These are phyloP conservation scores for Cerioporus squamosus DNA, from an alignment of 1,284 basidiomycete species.

Conservation along the genomic window DNA sequence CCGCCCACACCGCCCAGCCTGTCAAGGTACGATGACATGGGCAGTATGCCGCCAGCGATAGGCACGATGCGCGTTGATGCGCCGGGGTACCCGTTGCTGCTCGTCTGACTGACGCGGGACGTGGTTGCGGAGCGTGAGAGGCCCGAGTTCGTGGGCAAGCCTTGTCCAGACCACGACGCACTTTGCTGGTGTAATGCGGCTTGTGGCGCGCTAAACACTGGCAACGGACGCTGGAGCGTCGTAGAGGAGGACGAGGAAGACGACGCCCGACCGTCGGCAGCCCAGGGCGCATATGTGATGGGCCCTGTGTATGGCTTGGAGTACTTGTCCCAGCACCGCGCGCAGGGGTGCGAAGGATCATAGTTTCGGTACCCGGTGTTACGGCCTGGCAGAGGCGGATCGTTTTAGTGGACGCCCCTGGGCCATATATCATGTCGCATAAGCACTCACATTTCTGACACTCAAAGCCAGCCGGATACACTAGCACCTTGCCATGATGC, in stretches of 20 bases:
- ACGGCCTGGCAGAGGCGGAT: constrained; percentile 48
- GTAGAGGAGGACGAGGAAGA: constrained; percentile 24
- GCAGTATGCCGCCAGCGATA: constrained; percentile 27
- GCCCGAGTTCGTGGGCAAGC: constrained; percentile 14
- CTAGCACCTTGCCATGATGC: constrained; percentile 58
- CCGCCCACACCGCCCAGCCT: constrained; percentile 12
- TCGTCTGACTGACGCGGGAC: constrained; percentile 10
- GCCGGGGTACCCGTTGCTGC: constrained; percentile 24
- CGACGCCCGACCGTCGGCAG: constrained; percentile 23
- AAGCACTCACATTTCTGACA: constrained; percentile 54
- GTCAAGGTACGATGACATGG: constrained; percentile 29
- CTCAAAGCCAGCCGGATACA: constrained; percentile 64
- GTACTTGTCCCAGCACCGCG: constrained; percentile 73
- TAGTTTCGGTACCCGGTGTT: constrained; percentile 74
- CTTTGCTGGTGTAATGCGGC: constrained; percentile 21
- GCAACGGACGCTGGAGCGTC: constrained; percentile 46
- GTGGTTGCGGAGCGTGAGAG: constrained; percentile 27
- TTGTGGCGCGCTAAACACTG: constrained; percentile 33
- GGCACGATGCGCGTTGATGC: constrained; percentile 28
- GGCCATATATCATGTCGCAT: not conserved
- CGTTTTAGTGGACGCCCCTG: not conserved
- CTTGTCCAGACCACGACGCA: constrained; percentile 16
- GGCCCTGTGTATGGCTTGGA: constrained; percentile 61
- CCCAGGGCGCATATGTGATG: constrained; percentile 58
- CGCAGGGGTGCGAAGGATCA: constrained; percentile 69